Conservation (phyloP, 2,329 filamentous ascomycete genomes). For the Magnaporthales sp. region DNA sequence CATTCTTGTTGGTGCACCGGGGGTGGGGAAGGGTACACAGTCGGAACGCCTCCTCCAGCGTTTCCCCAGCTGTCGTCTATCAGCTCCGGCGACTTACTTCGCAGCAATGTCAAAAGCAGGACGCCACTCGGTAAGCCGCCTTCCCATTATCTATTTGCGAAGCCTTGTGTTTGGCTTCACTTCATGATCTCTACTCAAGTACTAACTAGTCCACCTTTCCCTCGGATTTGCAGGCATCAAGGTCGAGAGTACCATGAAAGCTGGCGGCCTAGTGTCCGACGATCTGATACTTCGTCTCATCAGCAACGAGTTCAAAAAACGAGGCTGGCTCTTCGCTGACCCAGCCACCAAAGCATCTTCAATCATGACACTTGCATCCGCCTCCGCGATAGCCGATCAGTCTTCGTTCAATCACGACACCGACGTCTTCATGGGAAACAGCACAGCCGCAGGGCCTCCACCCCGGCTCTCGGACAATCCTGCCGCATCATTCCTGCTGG, state of each 20-base stretch:
- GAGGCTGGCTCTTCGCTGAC: slow-evolving; percentile 67
- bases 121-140: slow-evolving; percentile 66
- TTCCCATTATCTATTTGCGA: slow-evolving; percentile 4
- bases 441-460: slow-evolving; percentile 16
- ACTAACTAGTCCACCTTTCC: slow-evolving; percentile 4
- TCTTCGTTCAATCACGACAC: slow-evolving; percentile 21
- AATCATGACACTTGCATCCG: slow-evolving; percentile 43
- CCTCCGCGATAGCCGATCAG: slow-evolving; percentile 32
- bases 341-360: slow-evolving; percentile 24
- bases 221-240: slow-evolving; percentile 58
- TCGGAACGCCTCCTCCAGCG: slow-evolving; percentile 77
- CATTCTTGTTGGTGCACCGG: slow-evolving; percentile 92
- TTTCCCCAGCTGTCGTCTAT: slow-evolving; percentile 88
- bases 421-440: slow-evolving; percentile 23
- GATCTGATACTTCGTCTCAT: slow-evolving; percentile 88
- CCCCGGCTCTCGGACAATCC: slow-evolving; percentile 56
- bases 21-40: slow-evolving; percentile 95
- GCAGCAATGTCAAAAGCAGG: slow-evolving; percentile 82
- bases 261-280: slow-evolving; percentile 85
- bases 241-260: slow-evolving; percentile 81
- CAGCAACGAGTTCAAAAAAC: slow-evolving; percentile 74
- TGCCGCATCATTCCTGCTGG: slow-evolving; percentile 82
- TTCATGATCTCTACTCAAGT: not conserved
- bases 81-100: slow-evolving; percentile 85
- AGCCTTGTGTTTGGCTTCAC: slow-evolving; percentile 8